Evolutionary conservation across 2,329 filamentous ascomycete genomes (phyloP).

Genomic region (Aspergillus fumigatus): DNA sequence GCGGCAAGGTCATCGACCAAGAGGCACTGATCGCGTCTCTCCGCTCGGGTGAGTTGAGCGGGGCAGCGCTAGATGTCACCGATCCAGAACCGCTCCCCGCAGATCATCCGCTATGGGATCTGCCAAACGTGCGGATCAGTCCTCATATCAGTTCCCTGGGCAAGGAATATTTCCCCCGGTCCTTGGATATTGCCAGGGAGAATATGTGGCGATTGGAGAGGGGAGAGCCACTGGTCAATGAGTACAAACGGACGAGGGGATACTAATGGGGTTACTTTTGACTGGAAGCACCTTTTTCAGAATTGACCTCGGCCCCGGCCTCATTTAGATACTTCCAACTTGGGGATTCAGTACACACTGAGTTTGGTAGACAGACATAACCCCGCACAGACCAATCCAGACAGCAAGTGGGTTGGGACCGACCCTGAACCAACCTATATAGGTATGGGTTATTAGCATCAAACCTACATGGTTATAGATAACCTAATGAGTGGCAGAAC

Average conservation of each 20-base stretch:
- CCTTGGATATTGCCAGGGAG: conserved; percentile 53
- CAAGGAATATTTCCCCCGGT: conserved; percentile 52
- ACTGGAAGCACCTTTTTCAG: too few species aligned
- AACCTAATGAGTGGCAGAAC: too few species aligned
- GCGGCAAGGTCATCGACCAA: conserved; percentile 60
- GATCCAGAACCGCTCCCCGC: conserved; percentile 72
- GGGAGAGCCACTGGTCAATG: conserved; percentile 57
- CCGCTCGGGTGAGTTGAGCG: conserved; percentile 49
- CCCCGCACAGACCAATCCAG: background rate
- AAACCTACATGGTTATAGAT: too few species aligned
- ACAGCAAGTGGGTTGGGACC: too few species aligned
- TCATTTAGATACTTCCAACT: background rate
- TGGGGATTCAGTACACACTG: too few species aligned
- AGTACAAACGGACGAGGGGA: conserved; percentile 56
- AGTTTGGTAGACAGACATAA: background rate
- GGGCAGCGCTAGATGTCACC: conserved; percentile 73
- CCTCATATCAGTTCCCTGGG: conserved; percentile 60
- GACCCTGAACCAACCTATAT: too few species aligned
- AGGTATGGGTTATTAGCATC: too few species aligned
- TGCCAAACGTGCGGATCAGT: conserved; percentile 65
- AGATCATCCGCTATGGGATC: conserved; percentile 64
- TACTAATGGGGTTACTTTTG: conserved; percentile 43
- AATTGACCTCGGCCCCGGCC: background rate
- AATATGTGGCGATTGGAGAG: conserved; percentile 53
- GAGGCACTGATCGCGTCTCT: conserved; percentile 61